Base-by-base conservation (phyloP, 805 yeast genomes). In the Pichia rugopelliculosa region DNA sequence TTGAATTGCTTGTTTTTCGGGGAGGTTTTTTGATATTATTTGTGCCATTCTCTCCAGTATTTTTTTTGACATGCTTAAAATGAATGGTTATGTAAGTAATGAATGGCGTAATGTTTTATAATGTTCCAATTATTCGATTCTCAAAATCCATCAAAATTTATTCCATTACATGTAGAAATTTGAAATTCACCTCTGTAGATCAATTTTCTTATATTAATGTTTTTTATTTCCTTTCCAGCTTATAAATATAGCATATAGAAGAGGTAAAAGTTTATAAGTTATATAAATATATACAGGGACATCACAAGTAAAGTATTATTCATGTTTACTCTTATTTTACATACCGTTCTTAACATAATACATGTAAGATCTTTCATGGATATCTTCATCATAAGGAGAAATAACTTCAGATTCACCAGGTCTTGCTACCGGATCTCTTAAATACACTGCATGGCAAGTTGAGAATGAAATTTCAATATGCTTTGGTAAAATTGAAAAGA, bases 351-450 rank as follows among this genome's bases (percentile, higher is more conserved):
- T 82, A 44, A 79, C 79, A 69, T 91, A 91, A 78, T 83, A 89
- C 93, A 89, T 85, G 74, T 86, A 90, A 37, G 97, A 96, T 66
- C 95, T 80, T 70, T 90, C 93, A 60, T 91, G 97, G 55, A 82
- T 79, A 50, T 81, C 82, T 53, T 79, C 73, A 36, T 83, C 82
- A 66, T 84, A 87, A 46, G 99, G 99, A 48, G 96, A 74, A 53
- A 93, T 86, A 50, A 93, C 95, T 72, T 93, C 99, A 27, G 96
- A 85, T 62, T 87, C 90, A 48, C 96, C 97, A 7, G 97, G 96
- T 65, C 97, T 80, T 13, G 97, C 96, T 43, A 93, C 89, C 15
- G 99, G 99, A 65, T 93, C 96, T 68, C 97, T 84, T 65, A 93
- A 69, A 67, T 91, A 93, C n/a, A 93, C 85, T 6, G 96, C 97